Evolutionary conservation across 2,329 filamentous ascomycete genomes (phyloP).

Genomic region (Stylonectria norvegica): DNA sequence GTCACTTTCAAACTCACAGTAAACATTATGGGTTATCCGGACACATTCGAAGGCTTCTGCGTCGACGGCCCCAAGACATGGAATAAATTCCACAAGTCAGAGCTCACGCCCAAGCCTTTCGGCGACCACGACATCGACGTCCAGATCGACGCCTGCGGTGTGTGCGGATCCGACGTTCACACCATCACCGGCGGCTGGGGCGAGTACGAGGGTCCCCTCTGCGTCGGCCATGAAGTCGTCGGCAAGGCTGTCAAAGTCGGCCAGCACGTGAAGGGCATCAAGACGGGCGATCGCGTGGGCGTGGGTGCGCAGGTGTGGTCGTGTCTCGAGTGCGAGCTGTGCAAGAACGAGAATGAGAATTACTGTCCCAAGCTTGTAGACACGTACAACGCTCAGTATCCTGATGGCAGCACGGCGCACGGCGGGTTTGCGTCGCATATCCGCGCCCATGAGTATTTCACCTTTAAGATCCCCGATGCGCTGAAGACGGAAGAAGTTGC

Average conservation of each 20-base stretch:
- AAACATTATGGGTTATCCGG: constrained; percentile 43
- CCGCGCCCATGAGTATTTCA: constrained; percentile 55
- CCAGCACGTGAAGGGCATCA: constrained; percentile 43
- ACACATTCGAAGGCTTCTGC: constrained; percentile 43
- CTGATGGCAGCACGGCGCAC: constrained; percentile 58
- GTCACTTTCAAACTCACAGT: no score
- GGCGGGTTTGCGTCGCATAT: constrained; percentile 59
- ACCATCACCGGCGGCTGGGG: constrained; percentile 57
- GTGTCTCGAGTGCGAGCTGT: constrained; percentile 50
- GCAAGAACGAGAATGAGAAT: constrained; percentile 48
- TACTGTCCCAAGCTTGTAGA: constrained; percentile 47
- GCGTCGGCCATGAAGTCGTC: constrained; percentile 58
- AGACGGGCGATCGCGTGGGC: constrained; percentile 62
- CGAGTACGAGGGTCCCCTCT: constrained; percentile 43
- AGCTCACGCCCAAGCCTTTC: constrained; percentile 38
- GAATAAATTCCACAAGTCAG: constrained; percentile 38
- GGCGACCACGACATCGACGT: constrained; percentile 54
- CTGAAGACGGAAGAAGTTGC: constrained; percentile 50
- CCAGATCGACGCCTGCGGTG: constrained; percentile 66
- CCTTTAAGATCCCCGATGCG: constrained; percentile 54
- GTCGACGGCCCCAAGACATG: constrained; percentile 41
- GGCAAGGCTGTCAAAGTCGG: constrained; percentile 52
- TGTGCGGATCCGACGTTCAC: constrained; percentile 61
- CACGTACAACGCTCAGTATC: constrained; percentile 58
- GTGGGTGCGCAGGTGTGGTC: constrained; percentile 59